Evolutionary conservation across 768 basidiomycete species (phyloP).

Genomic region (Mrakia hoshinonis): DNA sequence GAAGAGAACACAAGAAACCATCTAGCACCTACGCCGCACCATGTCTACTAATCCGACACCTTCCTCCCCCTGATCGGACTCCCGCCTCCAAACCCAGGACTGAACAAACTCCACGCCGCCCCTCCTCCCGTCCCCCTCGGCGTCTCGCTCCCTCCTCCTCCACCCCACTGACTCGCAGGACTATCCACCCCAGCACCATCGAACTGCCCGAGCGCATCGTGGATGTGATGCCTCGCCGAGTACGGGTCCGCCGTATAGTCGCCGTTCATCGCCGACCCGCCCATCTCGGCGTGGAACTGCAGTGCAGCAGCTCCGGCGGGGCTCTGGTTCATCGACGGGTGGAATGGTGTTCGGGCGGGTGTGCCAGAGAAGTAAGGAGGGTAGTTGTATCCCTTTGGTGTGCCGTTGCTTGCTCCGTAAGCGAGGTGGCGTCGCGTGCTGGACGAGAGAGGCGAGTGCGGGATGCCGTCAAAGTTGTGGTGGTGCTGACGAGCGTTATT

Average conservation of each 20-base stretch:
- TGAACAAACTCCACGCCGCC: not conserved
- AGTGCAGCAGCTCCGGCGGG: constrained; percentile 25
- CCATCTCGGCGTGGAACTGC: constrained; percentile 20
- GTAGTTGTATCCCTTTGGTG: not conserved
- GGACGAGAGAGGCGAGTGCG: constrained; percentile 4
- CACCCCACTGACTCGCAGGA: not conserved
- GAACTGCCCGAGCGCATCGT: constrained; percentile 11
- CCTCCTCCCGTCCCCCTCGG: constrained; percentile 1
- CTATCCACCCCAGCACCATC: constrained; percentile 9
- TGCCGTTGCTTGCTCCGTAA: not conserved
- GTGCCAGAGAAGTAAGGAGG: constrained; percentile 1
- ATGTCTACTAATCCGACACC: not conserved
- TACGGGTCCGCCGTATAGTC: not conserved
- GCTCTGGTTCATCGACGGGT: constrained; percentile 19
- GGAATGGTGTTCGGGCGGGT: constrained; percentile 13
- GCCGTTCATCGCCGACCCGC: constrained; percentile 13
- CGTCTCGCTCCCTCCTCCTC: too few species aligned
- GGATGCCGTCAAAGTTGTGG: constrained; percentile 5
- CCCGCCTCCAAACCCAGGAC: not conserved
- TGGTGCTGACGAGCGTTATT: not conserved
- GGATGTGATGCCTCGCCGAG: constrained; percentile 11
- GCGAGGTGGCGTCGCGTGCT: not conserved
- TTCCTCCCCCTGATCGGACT: constrained; percentile 1
- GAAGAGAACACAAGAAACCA: not conserved
- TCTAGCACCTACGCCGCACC: too few species aligned